A percentile compares a stretch with the other conserved stretches of the same genome.
Conservation (phyloP, 1,139 yeast genomes). For the Suhomyces chickasaworum region DNA sequence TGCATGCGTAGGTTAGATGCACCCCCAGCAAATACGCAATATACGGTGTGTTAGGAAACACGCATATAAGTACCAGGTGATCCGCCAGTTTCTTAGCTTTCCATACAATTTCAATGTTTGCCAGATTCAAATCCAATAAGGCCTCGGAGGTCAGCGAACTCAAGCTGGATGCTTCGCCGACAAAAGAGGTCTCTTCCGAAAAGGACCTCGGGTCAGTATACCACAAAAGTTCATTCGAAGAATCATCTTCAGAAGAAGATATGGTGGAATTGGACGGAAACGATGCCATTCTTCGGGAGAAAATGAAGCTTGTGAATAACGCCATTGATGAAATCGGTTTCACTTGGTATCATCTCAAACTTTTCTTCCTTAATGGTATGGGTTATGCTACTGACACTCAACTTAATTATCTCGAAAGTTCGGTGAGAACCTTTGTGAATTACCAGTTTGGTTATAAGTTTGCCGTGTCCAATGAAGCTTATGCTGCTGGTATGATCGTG, state of each 20-base stretch:
- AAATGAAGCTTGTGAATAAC: slow-evolving; percentile 43
- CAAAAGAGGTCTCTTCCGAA: not conserved
- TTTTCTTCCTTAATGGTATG: slow-evolving; percentile 53
- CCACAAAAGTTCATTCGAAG: slow-evolving; percentile 11
- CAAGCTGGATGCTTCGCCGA: not conserved
- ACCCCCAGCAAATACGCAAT: not conserved
- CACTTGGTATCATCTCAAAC: slow-evolving; percentile 48
- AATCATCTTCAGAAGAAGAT: slow-evolving; percentile 16
- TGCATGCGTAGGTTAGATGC: not conserved
- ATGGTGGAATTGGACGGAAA: slow-evolving; percentile 24
- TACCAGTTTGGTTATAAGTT: slow-evolving; percentile 42
- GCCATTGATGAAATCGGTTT: slow-evolving; percentile 56
- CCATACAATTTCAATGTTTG: not conserved
- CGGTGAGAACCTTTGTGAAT: slow-evolving; percentile 42
- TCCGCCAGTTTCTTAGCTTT: not conserved
- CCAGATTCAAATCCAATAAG: not conserved
- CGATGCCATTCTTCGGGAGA: slow-evolving; percentile 35
- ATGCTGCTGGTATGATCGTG: slow-evolving; percentile 49
- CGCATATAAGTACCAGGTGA: not conserved
- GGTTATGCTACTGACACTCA: slow-evolving; percentile 68
- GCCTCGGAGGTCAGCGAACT: not conserved
- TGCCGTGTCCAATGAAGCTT: slow-evolving; percentile 30
- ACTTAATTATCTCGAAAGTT: slow-evolving; percentile 44
- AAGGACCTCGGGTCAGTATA: slow-evolving; percentile 9
- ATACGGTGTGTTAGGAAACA: not conserved